Conservation (phyloP, 2,329 filamentous ascomycete genomes). For the Gaeumannomyces sp. region DNA sequence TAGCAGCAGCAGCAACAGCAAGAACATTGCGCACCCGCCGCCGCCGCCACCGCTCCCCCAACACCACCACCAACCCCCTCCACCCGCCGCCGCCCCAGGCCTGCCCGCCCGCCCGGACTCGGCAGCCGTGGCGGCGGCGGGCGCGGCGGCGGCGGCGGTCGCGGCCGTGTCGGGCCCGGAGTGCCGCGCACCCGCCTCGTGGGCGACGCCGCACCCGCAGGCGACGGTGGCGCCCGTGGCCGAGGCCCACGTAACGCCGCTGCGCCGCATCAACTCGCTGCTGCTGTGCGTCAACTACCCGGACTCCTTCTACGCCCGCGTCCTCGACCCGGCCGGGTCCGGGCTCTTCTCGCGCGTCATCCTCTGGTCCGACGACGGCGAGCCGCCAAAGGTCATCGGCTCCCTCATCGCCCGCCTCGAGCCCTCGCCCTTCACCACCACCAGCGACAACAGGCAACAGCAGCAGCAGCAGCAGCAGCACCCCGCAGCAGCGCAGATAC, state of each 20-base stretch:
- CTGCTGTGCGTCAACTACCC: slow-evolving; percentile 59
- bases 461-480: slow-evolving; percentile 10
- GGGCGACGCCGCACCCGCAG: slow-evolving; percentile 32
- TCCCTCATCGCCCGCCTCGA: slow-evolving; percentile 59
- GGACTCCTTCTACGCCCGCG: slow-evolving; percentile 55
- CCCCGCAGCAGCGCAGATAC: slow-evolving; percentile 12
- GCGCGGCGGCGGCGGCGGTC: slow-evolving; percentile 13
- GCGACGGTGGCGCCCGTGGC: slow-evolving; percentile 47
- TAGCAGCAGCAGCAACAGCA: slow-evolving; percentile 6
- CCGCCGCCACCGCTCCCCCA: slow-evolving; percentile 26
- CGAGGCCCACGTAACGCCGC: slow-evolving; percentile 46
- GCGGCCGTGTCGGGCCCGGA: slow-evolving; percentile 11
- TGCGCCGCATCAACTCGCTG: slow-evolving; percentile 59
- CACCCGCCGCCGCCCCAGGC: slow-evolving; percentile 12
- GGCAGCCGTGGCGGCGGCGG: slow-evolving; percentile 13
- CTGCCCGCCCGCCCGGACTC: slow-evolving; percentile 11
- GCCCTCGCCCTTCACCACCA: slow-evolving; percentile 30
- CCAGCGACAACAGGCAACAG: slow-evolving; percentile 10
- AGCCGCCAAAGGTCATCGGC: slow-evolving; percentile 45
- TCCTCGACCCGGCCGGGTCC: slow-evolving; percentile 42
- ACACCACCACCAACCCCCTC: slow-evolving; percentile 16
- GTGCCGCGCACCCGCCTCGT: slow-evolving; percentile 15
- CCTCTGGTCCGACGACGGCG: slow-evolving; percentile 38
- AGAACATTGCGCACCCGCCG: slow-evolving; percentile 25
- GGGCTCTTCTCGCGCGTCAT: slow-evolving; percentile 55